Evolutionary conservation across 2,329 filamentous ascomycete genomes (phyloP), one percentile per base, ranked within the genome.

Genomic region (Nannizziopsis arthrosporioides): DNA sequence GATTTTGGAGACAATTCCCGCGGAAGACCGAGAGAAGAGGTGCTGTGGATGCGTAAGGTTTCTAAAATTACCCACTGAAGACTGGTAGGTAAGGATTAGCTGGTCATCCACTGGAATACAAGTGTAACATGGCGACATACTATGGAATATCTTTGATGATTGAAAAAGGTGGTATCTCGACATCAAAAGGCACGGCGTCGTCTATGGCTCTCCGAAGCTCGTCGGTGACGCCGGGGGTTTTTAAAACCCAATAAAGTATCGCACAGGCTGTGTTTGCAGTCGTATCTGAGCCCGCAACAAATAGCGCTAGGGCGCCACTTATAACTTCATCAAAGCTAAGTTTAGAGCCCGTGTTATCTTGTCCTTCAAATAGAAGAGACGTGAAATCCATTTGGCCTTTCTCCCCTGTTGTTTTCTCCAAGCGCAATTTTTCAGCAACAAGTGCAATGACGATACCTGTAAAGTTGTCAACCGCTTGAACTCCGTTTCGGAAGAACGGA

Each of bases 381-480:
- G 94, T 80, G 1, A 95, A 75, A 59, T 95, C 88, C 42, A 82
- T 81, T 52, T 88, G 82, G 32, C 78, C 74, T 17, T 77, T 73
- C 4, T 77, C n/a, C n/a, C n/a, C 69, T 1, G 75, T 76, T n/a
- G 66, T 66, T 41, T 73, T 70, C 37, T 82, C 80, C 51, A 78
- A 78, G 8, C 84, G 81, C 1, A 94, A 71, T 12, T 88, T 78
- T 14, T 78, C 73, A 54, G 81, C 81, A 43, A 94, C 89, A 4
- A 85, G 76, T 1, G 88, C 86, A 48, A 90, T 82, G 27, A 88
- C 89, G 55, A 94, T 94, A 36, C 88, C 88, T 0, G 87, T 85
- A 1, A 95, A 76, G 58, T 86, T 81, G 60, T 88, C 69, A 0
- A 94, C 83, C 0, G 85, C 85, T 36, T 76, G 68, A 27, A 90